Base-by-base conservation (phyloP, 179 eudicot genomes). In the Silene coronaria region DNA sequence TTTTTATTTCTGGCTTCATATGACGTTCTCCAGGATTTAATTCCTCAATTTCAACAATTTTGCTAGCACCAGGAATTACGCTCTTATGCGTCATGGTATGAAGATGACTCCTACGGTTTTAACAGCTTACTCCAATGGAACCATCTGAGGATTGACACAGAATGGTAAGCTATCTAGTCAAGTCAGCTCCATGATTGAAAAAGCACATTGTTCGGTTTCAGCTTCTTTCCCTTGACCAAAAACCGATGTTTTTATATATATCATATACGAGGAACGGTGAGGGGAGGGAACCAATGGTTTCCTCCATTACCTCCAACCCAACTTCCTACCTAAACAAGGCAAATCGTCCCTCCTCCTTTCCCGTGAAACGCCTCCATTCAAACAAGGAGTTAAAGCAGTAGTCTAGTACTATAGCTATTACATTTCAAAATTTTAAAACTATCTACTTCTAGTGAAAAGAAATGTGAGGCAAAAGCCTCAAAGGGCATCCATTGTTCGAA, bases 11-110 rank as follows among this genome's bases (percentile, higher is more conserved):
- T 23, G 77, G 59, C 75, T 76, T 80, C 34, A 53, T 34, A 28
- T 81, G 75, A 70, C 67, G 67, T 64, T 86, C 84, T 70, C 67
- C 75, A 36, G 83, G 48, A 24, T 64, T 79, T 26, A 83, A 73
- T 30, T 85, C 97, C 34, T 87, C 89, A 42, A 77, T 77, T 82
- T 95, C 99, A 70, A 87, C 79, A 76, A 92, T 92, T 84, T 92
- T 97, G 80, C 85, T 82, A 70, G 76, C 89, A 36, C 89, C 88
- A 27, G 86, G 83, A 77, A 71, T 82, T 17, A 90, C 80, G 66
- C 87, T 87, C 92, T 83, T 85, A 60, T 83, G 85, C 26, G 81
- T 84, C 88, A 85, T 85, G n/a, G 16, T 73, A 46, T 28, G 51
- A 73, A 26, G 55, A 32, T 48, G 14, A 38, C n/a, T 21, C 24